Conservation (phyloP, 1,139 yeast genomes). For the Blastobotrys arbuscula region DNA sequence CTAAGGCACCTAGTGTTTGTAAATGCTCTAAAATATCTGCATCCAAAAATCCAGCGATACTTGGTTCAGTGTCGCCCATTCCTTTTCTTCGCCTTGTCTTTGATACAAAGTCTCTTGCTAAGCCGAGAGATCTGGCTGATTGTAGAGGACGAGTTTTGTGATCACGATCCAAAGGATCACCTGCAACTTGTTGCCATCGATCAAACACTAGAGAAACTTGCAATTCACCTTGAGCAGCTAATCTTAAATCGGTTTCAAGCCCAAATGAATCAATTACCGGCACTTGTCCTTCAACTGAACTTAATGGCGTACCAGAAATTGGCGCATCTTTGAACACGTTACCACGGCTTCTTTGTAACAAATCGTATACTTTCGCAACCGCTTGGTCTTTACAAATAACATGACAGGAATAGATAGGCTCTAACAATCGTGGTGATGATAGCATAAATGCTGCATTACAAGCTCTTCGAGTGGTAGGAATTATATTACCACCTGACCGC, state of each 20-base stretch:
- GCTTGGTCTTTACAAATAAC: constrained; percentile 51
- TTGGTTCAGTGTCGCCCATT: constrained; percentile 56
- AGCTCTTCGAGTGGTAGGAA: constrained; percentile 79
- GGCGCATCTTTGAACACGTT: constrained; percentile 50
- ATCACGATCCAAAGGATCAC: constrained; percentile 76
- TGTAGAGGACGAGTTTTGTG: constrained; percentile 61
- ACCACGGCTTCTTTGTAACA: constrained; percentile 61
- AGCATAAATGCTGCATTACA: constrained; percentile 77
- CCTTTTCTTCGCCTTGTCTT: constrained; percentile 91
- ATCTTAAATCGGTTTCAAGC: constrained; percentile 75
- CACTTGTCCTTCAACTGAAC: constrained; percentile 54
- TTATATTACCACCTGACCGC: constrained; percentile 65
- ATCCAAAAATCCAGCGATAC: constrained; percentile 64
- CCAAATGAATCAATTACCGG: constrained; percentile 93
- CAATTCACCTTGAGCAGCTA: constrained; percentile 75
- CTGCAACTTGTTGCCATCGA: constrained; percentile 79
- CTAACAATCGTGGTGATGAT: constrained; percentile 75
- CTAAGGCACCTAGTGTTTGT: constrained; percentile 43
- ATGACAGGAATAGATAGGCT: constrained; percentile 69
- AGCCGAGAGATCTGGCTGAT: constrained; percentile 62
- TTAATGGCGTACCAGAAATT: constrained; percentile 71
- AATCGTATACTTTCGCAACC: constrained; percentile 43
- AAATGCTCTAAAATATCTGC: constrained; percentile 50
- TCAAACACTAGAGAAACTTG: constrained; percentile 60
- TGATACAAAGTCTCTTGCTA: constrained; percentile 83